Conservation (phyloP, 73 alveolate genomes). For the Tetrahymena malaccensis region DNA sequence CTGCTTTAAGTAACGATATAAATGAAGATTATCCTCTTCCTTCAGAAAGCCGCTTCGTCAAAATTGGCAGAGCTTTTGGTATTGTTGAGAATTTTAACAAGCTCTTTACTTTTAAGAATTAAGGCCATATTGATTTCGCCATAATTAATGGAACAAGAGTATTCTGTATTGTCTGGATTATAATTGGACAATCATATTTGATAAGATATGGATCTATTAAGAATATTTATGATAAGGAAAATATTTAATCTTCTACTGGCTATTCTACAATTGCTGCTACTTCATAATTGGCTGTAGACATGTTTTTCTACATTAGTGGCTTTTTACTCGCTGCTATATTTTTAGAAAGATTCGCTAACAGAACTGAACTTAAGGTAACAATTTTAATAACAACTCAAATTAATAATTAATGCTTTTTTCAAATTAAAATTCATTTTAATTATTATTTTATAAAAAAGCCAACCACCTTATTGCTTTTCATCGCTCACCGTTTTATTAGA, state of each 20-base stretch:
- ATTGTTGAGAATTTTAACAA: background rate
- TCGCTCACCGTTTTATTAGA: slow-evolving; percentile 46
- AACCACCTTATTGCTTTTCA: background rate
- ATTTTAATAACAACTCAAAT: background rate
- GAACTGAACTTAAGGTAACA: background rate
- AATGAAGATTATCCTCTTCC: background rate
- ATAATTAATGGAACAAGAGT: background rate
- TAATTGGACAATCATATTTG: background rate
- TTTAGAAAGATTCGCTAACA: background rate
- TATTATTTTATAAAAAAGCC: background rate
- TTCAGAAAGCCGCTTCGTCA: background rate
- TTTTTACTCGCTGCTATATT: background rate
- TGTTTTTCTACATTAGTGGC: background rate
- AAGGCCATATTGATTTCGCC: background rate
- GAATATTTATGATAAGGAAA: background rate
- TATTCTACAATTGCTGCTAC: background rate
- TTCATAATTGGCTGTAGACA: background rate
- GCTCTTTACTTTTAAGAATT: background rate
- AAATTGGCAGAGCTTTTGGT: background rate
- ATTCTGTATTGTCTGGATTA: background rate
- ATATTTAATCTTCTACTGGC: background rate
- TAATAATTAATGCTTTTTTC: too few species aligned
- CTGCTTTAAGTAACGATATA: background rate
- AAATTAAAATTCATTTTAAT: too few species aligned
- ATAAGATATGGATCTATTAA: background rate